These are phyloP conservation scores for Fraxinus americana DNA, from an alignment of 257 asterid species.

Conservation along the genomic window DNA sequence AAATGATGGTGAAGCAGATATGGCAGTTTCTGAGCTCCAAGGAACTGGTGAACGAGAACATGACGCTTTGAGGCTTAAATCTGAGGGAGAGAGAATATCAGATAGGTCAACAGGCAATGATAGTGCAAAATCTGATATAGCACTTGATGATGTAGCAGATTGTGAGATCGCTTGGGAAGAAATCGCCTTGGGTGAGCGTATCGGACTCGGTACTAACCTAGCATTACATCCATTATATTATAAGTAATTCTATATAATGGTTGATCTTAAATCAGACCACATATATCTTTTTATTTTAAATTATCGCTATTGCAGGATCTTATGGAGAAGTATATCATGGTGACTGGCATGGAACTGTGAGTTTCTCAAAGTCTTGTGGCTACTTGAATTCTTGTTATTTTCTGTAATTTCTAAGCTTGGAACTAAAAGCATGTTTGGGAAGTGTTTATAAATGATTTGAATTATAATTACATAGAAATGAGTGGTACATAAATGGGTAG, in stretches of 20 bases:
- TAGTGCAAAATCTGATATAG: conserved; percentile 69
- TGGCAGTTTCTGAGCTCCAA: conserved; percentile 38
- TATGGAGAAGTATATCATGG: conserved; percentile 98
- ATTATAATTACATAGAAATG: no score
- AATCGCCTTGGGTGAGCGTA: conserved; percentile 95
- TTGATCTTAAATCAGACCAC: conserved; percentile 10
- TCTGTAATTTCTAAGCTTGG: background rate
- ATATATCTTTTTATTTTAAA: conserved; percentile 18
- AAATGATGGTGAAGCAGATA: conserved; percentile 59
- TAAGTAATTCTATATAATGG: conserved; percentile 23
- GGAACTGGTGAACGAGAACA: conserved; percentile 54
- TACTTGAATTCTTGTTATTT: conserved; percentile 7
- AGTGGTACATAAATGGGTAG: no score
- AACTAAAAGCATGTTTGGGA: background rate
- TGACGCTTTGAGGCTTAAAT: conserved; percentile 46
- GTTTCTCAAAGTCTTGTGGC: conserved; percentile 39
- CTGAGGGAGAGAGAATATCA: conserved; percentile 82
- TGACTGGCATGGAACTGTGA: conserved; percentile 99
- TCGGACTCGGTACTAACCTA: conserved; percentile 85
- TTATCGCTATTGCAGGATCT: conserved; percentile 64
- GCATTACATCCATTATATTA: conserved; percentile 24
- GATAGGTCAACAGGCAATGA: conserved; percentile 75
- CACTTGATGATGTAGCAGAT: conserved; percentile 90
- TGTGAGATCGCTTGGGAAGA: conserved; percentile 97
- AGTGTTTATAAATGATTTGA: no score